Base-by-base conservation (phyloP, 1,284 basidiomycete species). In the Ustilago trichophora region DNA sequence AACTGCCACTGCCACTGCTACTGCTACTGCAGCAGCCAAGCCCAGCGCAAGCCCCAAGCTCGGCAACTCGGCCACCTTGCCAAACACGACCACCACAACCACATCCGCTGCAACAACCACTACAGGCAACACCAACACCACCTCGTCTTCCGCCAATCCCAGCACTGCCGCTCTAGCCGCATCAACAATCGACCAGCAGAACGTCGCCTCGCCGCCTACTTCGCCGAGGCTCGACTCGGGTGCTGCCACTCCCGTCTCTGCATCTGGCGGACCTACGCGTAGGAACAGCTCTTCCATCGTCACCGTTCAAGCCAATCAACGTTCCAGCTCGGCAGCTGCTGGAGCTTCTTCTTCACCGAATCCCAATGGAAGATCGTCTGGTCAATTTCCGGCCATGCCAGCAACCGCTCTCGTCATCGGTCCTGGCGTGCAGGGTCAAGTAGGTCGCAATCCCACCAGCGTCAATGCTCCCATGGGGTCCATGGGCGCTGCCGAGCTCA, bases 381-480 rank as follows among this genome's bases (percentile, higher is more conserved):
- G 54, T 18, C 55, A 54, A 19, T 58, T 55, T 27, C 37, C 50
- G 13, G 24, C 54, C 1, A 73, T 78, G 72, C 76, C 75, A 2
- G n/a, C 57, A 7, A 67, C 73, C 0, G 76, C 76, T 4, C 66
- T 77, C 3, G 72, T 77, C 42, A 76, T 78, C 31, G 76, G 76
- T 11, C 75, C 76, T 0, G 76, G 76, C 34, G 72, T 78, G 10
- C 76, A 78, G 50, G 76, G 76, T 9, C 45, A 65, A 19, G 72
- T 75, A 15, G 73, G 70, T 4, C 44, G 65, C 31, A 63, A 59
- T 18, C 40, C 60, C 0, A 49, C 32, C 36, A 64, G 51, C 27
- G 68, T 56, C 22, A 53, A 50, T 18, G 33, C 62, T 11, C 68
- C 69, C 15, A 52, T 65, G 16, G 72, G 70, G 1, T 56, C 66